Base-by-base conservation (phyloP, 805 yeast genomes). In the Wickerhamomyces silvicola region DNA sequence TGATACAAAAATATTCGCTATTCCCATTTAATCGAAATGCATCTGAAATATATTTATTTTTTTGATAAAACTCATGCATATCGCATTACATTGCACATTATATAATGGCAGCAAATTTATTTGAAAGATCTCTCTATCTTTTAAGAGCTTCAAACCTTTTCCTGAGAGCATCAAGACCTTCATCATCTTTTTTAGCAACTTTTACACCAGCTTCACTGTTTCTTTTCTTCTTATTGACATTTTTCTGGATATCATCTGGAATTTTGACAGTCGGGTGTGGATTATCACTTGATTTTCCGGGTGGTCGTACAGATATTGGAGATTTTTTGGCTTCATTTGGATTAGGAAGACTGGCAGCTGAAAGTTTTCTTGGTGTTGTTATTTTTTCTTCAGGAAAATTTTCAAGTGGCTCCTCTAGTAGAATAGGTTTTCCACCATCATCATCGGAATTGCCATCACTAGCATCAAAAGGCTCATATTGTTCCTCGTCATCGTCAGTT, bases 101-200 rank as follows among this genome's bases (percentile, higher is more conserved):
- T n/a, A n/a, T n/a, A n/a, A n/a, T n/a, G n/a, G n/a, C n/a, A n/a
- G n/a, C n/a, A n/a, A n/a, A n/a, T n/a, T n/a, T n/a, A n/a, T n/a
- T n/a, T n/a, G n/a, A n/a, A n/a, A n/a, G n/a, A n/a, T n/a, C n/a
- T n/a, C n/a, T n/a, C 40, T 36, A 59, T 36, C 70, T 64, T 40
- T 77, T 82, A 41, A 87, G 60, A 3, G 88, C 88, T n/a, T 80
- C 90, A 57, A 83, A 82, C 32, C 94, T 61, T 36, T 75, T 80
- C 48, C 72, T 71, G 32, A 83, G 56, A 6, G 72, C 79, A 44
- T 80, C 88, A 30, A 81, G 57, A 34, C 79, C 86, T 32, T 65
- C 60, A 19, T 55, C 62, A 21, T 51, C 55, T 17, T 45, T 43
- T 22, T 53, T 50, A 29, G 37, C 41, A 2, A 36, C 26, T 12